phyloP scores from a whole-genome alignment of 2,329 filamentous ascomycete species.

The Pseudocercospora musae region DNA sequence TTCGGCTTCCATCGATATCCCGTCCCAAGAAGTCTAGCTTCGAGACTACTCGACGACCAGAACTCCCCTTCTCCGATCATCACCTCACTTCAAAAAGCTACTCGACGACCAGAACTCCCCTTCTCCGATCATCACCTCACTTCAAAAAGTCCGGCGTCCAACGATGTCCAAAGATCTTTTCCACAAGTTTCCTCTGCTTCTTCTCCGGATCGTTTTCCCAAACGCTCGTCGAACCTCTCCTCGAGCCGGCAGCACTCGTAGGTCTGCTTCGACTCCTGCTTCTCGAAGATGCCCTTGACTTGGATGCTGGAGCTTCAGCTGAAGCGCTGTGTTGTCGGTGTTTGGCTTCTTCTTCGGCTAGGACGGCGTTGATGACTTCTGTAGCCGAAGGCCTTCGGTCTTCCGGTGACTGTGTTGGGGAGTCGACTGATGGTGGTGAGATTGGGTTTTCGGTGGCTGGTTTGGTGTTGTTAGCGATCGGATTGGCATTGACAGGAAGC shows the following conservation, averaged over 20 bases:
- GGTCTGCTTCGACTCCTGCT: conserved; percentile 7
- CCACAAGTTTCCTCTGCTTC: conserved; percentile 15
- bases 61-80: too few relatives aligned
- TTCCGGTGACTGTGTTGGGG: background rate
- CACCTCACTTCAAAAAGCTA: too few relatives aligned
- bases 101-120: too few relatives aligned
- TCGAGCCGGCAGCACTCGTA: background rate
- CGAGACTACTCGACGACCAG: too few relatives aligned
- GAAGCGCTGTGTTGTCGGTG: background rate
- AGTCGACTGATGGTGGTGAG: background rate
- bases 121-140: too few relatives aligned
- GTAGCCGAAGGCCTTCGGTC: background rate
- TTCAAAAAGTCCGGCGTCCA: conserved; percentile 19
- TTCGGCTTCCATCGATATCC: too few relatives aligned
- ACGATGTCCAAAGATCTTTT: conserved; percentile 18
- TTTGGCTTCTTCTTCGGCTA: conserved; percentile 3
- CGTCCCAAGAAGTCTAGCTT: too few relatives aligned
- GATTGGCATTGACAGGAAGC: background rate
- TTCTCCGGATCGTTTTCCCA: conserved; percentile 20
- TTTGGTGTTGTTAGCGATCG: background rate
- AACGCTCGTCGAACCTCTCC: conserved; percentile 8
- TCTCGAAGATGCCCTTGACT: background rate
- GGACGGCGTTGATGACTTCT: conserved; percentile 5
- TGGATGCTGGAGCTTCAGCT: background rate
- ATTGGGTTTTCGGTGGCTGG: background rate